A percentile compares a stretch with the other conserved stretches of the same genome.
phyloP scores from a whole-genome alignment of 2,329 filamentous ascomycete genomes.

The Trichophyton verrucosum region DNA sequence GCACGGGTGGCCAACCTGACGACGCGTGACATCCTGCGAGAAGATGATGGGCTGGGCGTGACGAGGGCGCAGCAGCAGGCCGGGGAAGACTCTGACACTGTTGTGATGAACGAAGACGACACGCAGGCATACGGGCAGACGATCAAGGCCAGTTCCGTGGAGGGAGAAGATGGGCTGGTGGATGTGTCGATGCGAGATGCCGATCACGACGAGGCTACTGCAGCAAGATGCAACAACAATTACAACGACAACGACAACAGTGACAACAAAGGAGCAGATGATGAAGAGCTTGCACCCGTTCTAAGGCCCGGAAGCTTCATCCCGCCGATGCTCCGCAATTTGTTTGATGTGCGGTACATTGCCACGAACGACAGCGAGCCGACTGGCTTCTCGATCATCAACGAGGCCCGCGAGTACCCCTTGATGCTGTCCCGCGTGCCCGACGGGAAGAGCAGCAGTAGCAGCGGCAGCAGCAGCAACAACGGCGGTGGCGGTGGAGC shows the following conservation, averaged over 20 bases:
- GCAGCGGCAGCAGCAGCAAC: slow-evolving; percentile 15
- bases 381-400: slow-evolving; percentile 54
- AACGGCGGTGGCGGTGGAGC: slow-evolving; percentile 9
- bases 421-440: slow-evolving; percentile 39
- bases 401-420: slow-evolving; percentile 47
- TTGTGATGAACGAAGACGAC: slow-evolving; percentile 50
- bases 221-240: not conserved
- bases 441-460: slow-evolving; percentile 15
- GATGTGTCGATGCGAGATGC: slow-evolving; percentile 74
- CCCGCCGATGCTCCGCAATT: slow-evolving; percentile 48
- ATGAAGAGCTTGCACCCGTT: slow-evolving; percentile 29
- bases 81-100: slow-evolving; percentile 53
- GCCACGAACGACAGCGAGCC: slow-evolving; percentile 48
- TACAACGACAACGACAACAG: too few species aligned
- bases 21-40: slow-evolving; percentile 51
- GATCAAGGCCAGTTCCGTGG: slow-evolving; percentile 64
- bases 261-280: slow-evolving; percentile 18
- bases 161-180: slow-evolving; percentile 81
- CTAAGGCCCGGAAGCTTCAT: slow-evolving; percentile 47
- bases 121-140: slow-evolving; percentile 56
- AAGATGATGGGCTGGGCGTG: slow-evolving; percentile 35
- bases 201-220: slow-evolving; percentile 19
- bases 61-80: slow-evolving; percentile 35
- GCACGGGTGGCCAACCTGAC: slow-evolving; percentile 65
- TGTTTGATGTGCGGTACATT: slow-evolving; percentile 68